Base-by-base conservation (phyloP, 1,284 basidiomycete species). In the Ceratobasidium sp. region DNA sequence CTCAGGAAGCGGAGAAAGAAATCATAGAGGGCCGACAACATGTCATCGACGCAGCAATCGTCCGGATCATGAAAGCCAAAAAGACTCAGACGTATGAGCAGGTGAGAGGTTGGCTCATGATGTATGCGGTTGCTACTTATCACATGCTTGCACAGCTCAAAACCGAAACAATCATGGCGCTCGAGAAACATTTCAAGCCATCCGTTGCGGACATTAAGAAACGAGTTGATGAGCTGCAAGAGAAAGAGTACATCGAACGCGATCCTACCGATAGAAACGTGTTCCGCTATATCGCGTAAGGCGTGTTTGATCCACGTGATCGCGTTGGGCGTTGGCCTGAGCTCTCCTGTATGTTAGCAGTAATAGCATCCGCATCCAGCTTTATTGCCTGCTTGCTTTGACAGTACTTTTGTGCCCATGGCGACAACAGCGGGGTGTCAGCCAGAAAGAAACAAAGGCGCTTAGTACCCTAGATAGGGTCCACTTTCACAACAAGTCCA, bases 61-160 rank as follows among this genome's bases (percentile, higher is more conserved):
- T 98, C 49, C 91, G 96, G 1, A 91, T 97, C 82, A 97, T 98
- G 95, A 98, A 98, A 83, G 91, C 90, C 1, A 89, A 90, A 80
- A 98, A 97, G 85, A 91, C 91, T 82, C 80, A 86, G 77, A 85
- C 84, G 54, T 82, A 88, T 62, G 82, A 83, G 71, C 82, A 85
- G 57, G 73, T 75, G 61, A 66, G 73, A 15, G 40, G 46, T 80
- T 87, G 43, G 15, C 44, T 46, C 22, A 34, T 13, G 71, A 83
- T 87, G 46, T 86, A 87, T 80, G 83, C 83, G 22, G 84, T 85
- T 1, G 83, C 89, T 89, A 85, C 86, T 82, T 78, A 92, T 92
- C 81, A 8, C n/a, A 43, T 40, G 17, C 49, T 22, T 8, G 93
- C 95, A 84, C 89, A 90, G 81, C 86, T 97, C 81, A 93, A 93